Conservation (phyloP, 805 yeast species). For the Priceomyces medius region DNA sequence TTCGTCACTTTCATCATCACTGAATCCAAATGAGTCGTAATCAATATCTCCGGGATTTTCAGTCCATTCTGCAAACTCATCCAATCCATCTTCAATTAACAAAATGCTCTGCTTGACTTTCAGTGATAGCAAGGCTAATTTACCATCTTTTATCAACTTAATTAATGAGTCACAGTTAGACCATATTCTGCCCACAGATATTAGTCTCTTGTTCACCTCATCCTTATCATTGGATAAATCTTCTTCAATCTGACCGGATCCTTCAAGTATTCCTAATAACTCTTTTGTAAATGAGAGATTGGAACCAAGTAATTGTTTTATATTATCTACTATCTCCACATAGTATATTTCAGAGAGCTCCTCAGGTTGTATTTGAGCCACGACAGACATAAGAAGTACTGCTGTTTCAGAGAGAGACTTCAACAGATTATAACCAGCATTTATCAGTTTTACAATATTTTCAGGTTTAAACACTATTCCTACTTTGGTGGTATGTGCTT, state of each 20-base stretch:
- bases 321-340: slow-evolving; percentile 30
- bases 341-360: slow-evolving; percentile 37
- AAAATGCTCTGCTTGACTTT: slow-evolving; percentile 45
- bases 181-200: slow-evolving; percentile 71
- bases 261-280: slow-evolving; percentile 15
- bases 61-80: slow-evolving; percentile 69
- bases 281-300: slow-evolving; percentile 13
- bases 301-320: slow-evolving; percentile 12
- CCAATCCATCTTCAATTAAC: slow-evolving; percentile 60
- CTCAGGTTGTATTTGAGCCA: slow-evolving; percentile 27
- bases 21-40: slow-evolving; percentile 54
- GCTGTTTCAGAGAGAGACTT: slow-evolving; percentile 45
- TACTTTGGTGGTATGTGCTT: slow-evolving; percentile 76
- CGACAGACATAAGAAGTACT: slow-evolving; percentile 46
- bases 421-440: slow-evolving; percentile 51
- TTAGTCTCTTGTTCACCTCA: slow-evolving; percentile 41
- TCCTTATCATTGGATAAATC: slow-evolving; percentile 14
- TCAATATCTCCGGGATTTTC: slow-evolving; percentile 54
- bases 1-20: slow-evolving; percentile 33
- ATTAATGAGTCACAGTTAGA: slow-evolving; percentile 54
- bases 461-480: slow-evolving; percentile 70
- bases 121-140: slow-evolving; percentile 49
- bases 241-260: slow-evolving; percentile 7
- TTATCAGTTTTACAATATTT: slow-evolving; percentile 32
- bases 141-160: slow-evolving; percentile 46